Conservation (phyloP, 2,329 filamentous ascomycete genomes). For the Cordyceps tenuipes region DNA sequence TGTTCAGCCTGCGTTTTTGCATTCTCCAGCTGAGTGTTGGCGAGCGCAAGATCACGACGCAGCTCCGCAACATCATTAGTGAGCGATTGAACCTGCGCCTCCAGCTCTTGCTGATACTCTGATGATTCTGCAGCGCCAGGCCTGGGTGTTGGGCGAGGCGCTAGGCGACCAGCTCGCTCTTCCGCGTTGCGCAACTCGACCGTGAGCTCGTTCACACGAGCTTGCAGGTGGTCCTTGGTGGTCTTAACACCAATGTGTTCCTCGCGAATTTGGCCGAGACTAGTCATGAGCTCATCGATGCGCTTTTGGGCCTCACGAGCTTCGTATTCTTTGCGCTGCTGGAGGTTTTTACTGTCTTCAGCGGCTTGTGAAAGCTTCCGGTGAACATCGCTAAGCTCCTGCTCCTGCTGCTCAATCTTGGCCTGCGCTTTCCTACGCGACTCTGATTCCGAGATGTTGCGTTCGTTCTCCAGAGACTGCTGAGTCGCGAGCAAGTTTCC, state of each 20-base stretch:
- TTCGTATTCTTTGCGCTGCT: constrained; percentile 83
- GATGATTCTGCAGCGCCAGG: constrained; percentile 36
- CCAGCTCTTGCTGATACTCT: constrained; percentile 40
- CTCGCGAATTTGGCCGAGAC: constrained; percentile 71
- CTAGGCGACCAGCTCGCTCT: constrained; percentile 73
- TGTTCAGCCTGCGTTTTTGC: constrained; percentile 75
- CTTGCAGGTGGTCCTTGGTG: constrained; percentile 79
- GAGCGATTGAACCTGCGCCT: constrained; percentile 68
- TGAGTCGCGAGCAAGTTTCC: constrained; percentile 77
- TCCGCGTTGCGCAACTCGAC: constrained; percentile 84
- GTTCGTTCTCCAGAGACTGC: constrained; percentile 86
- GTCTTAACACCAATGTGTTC: constrained; percentile 83
- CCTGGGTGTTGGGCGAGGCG: constrained; percentile 65
- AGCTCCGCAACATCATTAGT: constrained; percentile 77
- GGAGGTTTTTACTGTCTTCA: constrained; percentile 75
- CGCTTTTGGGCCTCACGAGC: constrained; percentile 79
- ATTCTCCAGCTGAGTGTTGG: constrained; percentile 71
- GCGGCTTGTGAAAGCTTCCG: constrained; percentile 74
- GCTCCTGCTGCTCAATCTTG: constrained; percentile 70
- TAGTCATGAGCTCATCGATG: constrained; percentile 83
- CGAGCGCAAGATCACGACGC: constrained; percentile 76
- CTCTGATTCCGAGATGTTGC: constrained; percentile 76
- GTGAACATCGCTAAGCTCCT: constrained; percentile 69
- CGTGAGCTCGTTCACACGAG: constrained; percentile 78
- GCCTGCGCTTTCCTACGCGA: constrained; percentile 69